A percentile compares a stretch with the other conserved stretches of the same genome.
Evolutionary conservation across 202 grass and related monocot genomes (phyloP).

Genomic region (Zoysia matrella): DNA sequence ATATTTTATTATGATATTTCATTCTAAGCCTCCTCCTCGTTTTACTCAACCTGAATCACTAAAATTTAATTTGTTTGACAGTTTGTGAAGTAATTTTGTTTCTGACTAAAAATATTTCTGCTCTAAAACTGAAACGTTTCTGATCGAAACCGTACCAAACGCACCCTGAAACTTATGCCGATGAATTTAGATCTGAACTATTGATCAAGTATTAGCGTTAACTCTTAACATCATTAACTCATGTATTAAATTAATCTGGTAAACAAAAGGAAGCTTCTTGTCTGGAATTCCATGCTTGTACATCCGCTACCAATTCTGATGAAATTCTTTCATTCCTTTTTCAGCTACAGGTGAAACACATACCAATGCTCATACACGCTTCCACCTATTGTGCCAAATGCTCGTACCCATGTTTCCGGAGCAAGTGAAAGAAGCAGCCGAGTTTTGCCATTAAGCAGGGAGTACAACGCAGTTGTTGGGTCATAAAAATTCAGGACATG

Average conservation of each 20-base stretch:
- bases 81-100: too few species aligned
- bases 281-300: conserved; percentile 2
- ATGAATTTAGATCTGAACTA: not conserved
- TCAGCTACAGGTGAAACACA: too few species aligned
- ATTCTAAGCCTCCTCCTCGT: too few species aligned
- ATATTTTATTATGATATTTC: too few species aligned
- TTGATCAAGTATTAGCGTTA: not conserved
- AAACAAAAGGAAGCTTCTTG: not conserved
- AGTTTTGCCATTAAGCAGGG: conserved; percentile 36
- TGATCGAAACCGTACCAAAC: too few species aligned
- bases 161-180: not conserved
- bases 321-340: too few species aligned
- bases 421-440: conserved; percentile 32
- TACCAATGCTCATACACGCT: too few species aligned
- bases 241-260: not conserved
- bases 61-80: too few species aligned
- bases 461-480: too few species aligned
- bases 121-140: too few species aligned
- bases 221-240: not conserved
- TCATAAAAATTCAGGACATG: not conserved
- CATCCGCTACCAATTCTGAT: not conserved
- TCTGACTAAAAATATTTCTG: too few species aligned
- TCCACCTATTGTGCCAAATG: not conserved
- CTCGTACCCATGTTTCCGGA: not conserved
- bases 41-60: too few species aligned